A percentile compares a stretch with the other conserved stretches of the same genome.
These are phyloP conservation scores for Dalechampia spathulata DNA, from an alignment of 441 rosid genomes.

Conservation along the genomic window DNA sequence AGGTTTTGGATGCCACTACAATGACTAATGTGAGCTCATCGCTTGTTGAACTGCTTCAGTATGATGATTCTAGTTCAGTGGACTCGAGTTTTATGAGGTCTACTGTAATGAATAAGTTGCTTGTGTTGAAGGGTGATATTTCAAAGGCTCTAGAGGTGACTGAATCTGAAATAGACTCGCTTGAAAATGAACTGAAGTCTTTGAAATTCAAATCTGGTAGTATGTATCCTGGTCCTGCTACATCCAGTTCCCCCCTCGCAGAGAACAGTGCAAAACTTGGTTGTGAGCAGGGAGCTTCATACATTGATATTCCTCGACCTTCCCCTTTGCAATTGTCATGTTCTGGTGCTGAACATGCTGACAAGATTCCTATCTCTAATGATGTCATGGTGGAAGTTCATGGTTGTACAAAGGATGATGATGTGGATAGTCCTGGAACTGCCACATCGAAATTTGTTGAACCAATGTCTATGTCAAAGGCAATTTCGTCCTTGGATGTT, in stretches of 20 bases:
- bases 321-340: conserved; percentile 41
- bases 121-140: conserved; percentile 54
- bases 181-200: conserved; percentile 65
- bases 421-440: conserved; percentile 62
- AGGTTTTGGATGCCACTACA: conserved; percentile 54
- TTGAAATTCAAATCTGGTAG: conserved; percentile 40
- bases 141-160: conserved; percentile 69
- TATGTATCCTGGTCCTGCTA: conserved; percentile 20
- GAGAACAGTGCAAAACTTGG: conserved; percentile 28
- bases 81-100: conserved; percentile 56
- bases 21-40: conserved; percentile 50
- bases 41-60: conserved; percentile 59
- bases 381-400: conserved; percentile 32
- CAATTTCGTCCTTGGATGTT: conserved; percentile 22
- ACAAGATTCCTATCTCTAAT: conserved; percentile 27
- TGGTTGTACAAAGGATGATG: conserved; percentile 38
- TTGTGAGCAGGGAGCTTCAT: conserved; percentile 27
- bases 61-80: conserved; percentile 45
- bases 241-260: conserved; percentile 27
- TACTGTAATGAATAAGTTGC: conserved; percentile 55
- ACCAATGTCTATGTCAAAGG: conserved; percentile 20
- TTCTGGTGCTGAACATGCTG: conserved; percentile 32
- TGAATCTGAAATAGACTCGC: conserved; percentile 84
- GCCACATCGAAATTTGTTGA: conserved; percentile 59
- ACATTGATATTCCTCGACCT: conserved; percentile 24